These are phyloP conservation scores for Xylaria sp. DNA, from an alignment of 2,329 filamentous ascomycete genomes.

Conservation along the genomic window DNA sequence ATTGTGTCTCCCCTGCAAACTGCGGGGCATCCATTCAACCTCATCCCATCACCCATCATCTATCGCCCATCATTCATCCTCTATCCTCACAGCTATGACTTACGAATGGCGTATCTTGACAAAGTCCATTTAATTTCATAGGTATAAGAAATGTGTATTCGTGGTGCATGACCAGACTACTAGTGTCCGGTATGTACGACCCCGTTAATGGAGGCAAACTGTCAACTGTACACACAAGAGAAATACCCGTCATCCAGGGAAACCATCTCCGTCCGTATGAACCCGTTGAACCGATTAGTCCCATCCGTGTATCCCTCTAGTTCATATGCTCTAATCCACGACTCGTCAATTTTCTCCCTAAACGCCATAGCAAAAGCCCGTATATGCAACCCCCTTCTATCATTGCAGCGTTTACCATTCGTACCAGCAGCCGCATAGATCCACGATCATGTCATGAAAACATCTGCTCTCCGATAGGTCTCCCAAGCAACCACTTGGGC, in stretches of 20 bases:
- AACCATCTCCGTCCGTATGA: background rate
- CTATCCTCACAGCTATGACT: background rate
- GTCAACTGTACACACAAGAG: constrained; percentile 4
- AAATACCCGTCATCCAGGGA: constrained; percentile 8
- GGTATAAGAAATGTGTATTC: background rate
- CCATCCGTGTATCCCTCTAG: background rate
- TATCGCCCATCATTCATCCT: background rate
- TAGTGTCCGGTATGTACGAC: background rate
- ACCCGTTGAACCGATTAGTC: background rate
- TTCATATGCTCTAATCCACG: background rate
- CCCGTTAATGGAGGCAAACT: background rate
- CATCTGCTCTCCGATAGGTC: background rate
- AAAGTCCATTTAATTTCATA: background rate
- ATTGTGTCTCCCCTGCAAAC: constrained; percentile 6
- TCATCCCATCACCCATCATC: constrained; percentile 17
- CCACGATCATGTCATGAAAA: constrained; percentile 4
- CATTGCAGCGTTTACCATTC: background rate
- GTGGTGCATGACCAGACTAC: background rate
- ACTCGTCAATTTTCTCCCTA: background rate
- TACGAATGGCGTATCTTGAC: background rate
- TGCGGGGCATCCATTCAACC: constrained; percentile 25
- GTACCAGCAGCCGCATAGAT: background rate
- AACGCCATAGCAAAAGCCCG: background rate
- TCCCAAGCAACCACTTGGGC: constrained; percentile 22
- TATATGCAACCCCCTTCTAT: background rate